Conservation (phyloP, 768 basidiomycete species). For the Mycena crocata region DNA sequence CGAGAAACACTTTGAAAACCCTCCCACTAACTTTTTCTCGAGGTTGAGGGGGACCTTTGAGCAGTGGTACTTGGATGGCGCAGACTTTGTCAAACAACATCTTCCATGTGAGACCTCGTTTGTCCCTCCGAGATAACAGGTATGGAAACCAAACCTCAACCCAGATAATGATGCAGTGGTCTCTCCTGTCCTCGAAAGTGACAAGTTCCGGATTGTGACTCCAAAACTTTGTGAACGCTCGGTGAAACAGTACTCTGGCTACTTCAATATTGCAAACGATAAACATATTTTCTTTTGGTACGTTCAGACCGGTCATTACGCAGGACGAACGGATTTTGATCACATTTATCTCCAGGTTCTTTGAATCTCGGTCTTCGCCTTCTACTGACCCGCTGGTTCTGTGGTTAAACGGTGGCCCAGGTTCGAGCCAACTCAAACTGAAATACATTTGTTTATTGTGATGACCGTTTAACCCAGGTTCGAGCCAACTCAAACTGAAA, state of each 20-base stretch:
- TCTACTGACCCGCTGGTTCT: constrained; percentile 71
- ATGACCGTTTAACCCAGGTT: constrained; percentile 51
- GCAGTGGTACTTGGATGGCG: constrained; percentile 7
- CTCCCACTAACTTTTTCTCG: not conserved
- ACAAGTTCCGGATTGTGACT: constrained; percentile 13
- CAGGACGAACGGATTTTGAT: not conserved
- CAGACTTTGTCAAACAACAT: not conserved
- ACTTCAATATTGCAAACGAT: constrained; percentile 65
- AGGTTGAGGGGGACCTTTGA: not conserved
- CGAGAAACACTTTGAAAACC: not conserved
- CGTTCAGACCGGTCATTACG: constrained; percentile 10
- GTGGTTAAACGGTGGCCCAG: constrained; percentile 73
- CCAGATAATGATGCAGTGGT: not conserved
- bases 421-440: constrained; percentile 9
- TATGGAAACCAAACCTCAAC: no score
- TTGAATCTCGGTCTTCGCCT: constrained; percentile 71
- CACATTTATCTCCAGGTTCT: constrained; percentile 60
- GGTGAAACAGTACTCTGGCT: constrained; percentile 58
- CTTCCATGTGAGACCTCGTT: constrained; percentile 2
- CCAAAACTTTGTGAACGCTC: constrained; percentile 24
- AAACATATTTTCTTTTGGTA: constrained; percentile 74
- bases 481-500: not conserved
- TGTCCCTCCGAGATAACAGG: not conserved
- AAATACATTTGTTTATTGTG: not conserved
- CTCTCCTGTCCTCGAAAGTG: constrained; percentile 10